A percentile compares a stretch with the other conserved stretches of the same genome.
These are phyloP conservation scores for Pisolithus thermaeus DNA, from an alignment of 1,284 basidiomycete species.

Conservation along the genomic window DNA sequence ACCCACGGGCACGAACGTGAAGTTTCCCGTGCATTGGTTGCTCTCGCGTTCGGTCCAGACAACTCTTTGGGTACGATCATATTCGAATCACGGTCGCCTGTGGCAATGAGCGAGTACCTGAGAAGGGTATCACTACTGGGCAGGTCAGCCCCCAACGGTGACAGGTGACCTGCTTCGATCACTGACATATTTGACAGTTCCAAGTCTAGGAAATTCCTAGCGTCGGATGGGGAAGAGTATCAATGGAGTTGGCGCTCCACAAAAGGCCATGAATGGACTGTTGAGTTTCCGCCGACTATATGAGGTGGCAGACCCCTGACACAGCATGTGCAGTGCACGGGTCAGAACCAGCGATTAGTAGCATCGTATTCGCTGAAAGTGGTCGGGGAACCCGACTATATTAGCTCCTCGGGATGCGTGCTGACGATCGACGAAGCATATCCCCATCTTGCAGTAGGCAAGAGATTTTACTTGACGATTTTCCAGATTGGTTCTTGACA, in stretches of 20 bases:
- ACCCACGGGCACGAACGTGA: conserved; percentile 22
- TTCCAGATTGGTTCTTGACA: conserved; percentile 3
- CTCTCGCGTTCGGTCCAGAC: conserved; percentile 45
- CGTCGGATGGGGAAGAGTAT: conserved; percentile 54
- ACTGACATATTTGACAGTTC: conserved; percentile 27
- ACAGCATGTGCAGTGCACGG: conserved; percentile 42
- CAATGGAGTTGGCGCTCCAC: conserved; percentile 46
- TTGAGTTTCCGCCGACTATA: conserved; percentile 16
- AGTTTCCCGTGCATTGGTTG: conserved; percentile 35
- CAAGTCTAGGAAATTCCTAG: conserved; percentile 46
- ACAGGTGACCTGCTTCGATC: conserved; percentile 2
- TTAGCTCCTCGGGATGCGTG: conserved; percentile 50
- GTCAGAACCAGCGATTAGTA: conserved; percentile 43
- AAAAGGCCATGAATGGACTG: conserved; percentile 55
- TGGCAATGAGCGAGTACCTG: conserved; percentile 50
- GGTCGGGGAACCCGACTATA: conserved; percentile 49
- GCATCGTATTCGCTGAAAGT: conserved; percentile 55
- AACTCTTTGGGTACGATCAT: conserved; percentile 48
- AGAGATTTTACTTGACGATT: conserved; percentile 4
- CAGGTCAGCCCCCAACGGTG: conserved; percentile 30
- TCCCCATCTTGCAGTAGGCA: conserved; percentile 48
- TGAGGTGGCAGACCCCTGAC: not conserved
- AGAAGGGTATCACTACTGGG: conserved; percentile 33
- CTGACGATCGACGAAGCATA: conserved; percentile 59
- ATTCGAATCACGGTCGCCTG: conserved; percentile 31